Evolutionary conservation across 1,139 yeast genomes (phyloP).

Genomic region (Blastobotrys aristatus): DNA sequence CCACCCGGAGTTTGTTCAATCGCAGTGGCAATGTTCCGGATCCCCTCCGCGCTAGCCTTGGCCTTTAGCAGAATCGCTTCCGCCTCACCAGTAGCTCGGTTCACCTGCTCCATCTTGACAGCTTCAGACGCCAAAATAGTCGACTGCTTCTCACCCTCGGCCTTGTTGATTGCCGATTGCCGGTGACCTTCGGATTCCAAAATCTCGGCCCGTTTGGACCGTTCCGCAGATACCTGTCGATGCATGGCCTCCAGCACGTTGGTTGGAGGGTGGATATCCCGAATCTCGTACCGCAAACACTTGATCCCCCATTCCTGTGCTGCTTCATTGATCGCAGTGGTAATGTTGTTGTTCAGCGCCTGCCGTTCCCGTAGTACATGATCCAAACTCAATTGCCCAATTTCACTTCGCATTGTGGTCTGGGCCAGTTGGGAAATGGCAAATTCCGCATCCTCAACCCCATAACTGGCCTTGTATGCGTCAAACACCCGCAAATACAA

Average conservation of each 20-base stretch:
- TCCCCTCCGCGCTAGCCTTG: slow-evolving; percentile 72
- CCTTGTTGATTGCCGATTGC: slow-evolving; percentile 71
- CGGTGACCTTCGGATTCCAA: slow-evolving; percentile 82
- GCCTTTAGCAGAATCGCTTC: slow-evolving; percentile 63
- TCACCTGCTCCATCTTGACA: slow-evolving; percentile 53
- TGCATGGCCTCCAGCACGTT: slow-evolving; percentile 91
- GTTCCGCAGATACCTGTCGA: slow-evolving; percentile 80
- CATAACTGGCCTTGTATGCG: slow-evolving; percentile 81
- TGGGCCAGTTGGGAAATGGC: slow-evolving; percentile 84
- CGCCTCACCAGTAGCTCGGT: slow-evolving; percentile 65
- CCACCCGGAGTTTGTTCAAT: slow-evolving; percentile 68
- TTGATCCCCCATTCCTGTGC: slow-evolving; percentile 83
- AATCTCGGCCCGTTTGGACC: slow-evolving; percentile 82
- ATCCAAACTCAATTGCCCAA: slow-evolving; percentile 76
- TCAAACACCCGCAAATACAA: slow-evolving; percentile 72
- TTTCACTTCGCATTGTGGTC: slow-evolving; percentile 86
- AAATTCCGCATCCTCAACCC: slow-evolving; percentile 83
- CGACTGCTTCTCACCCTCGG: slow-evolving; percentile 74
- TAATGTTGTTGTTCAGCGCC: slow-evolving; percentile 64
- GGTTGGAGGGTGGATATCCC: slow-evolving; percentile 83
- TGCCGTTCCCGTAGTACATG: slow-evolving; percentile 75
- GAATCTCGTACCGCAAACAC: slow-evolving; percentile 79
- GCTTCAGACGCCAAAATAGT: slow-evolving; percentile 71
- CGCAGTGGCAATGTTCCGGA: slow-evolving; percentile 59
- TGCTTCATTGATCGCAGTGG: slow-evolving; percentile 76